Conservation (phyloP, 2,329 filamentous ascomycete genomes). For the Aureobasidium mangrovei region DNA sequence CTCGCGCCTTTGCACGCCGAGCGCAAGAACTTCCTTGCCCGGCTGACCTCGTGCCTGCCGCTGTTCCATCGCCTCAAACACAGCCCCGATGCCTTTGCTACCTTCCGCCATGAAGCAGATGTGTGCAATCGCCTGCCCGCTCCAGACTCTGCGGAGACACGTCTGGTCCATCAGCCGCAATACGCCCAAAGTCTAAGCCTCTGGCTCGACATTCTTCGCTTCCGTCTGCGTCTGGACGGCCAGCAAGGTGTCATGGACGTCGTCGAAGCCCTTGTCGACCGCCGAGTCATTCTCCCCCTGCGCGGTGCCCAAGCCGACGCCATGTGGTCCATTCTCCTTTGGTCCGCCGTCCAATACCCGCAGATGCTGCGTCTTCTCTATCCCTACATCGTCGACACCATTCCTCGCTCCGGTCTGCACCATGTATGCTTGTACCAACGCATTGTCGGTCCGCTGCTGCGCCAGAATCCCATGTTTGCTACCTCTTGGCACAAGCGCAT, state of each 20-base stretch:
- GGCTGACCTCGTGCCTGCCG: slow-evolving; percentile 1
- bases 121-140: background rate
- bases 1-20: background rate
- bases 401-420: slow-evolving; percentile 27
- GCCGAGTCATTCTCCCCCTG: slow-evolving; percentile 33
- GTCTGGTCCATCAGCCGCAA: slow-evolving; percentile 27
- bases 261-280: slow-evolving; percentile 33
- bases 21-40: slow-evolving; percentile 8
- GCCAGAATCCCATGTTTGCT: slow-evolving; percentile 21
- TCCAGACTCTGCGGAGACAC: slow-evolving; percentile 8
- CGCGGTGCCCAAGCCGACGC: slow-evolving; percentile 30
- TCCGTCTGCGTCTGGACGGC: slow-evolving; percentile 34
- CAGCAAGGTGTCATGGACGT: slow-evolving; percentile 33
- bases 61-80: background rate
- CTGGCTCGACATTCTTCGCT: slow-evolving; percentile 36
- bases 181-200: slow-evolving; percentile 25
- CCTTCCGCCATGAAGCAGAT: slow-evolving; percentile 4
- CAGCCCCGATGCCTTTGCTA: background rate
- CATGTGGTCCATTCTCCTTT: slow-evolving; percentile 40
- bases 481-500: slow-evolving; percentile 24
- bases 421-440: slow-evolving; percentile 35
- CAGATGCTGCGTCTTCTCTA: slow-evolving; percentile 31
- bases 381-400: slow-evolving; percentile 34
- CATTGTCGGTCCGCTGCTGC: slow-evolving; percentile 35
- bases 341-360: slow-evolving; percentile 27